Base-by-base conservation (phyloP, 1,139 yeast genomes). In the Yamadazyma atlantica region DNA sequence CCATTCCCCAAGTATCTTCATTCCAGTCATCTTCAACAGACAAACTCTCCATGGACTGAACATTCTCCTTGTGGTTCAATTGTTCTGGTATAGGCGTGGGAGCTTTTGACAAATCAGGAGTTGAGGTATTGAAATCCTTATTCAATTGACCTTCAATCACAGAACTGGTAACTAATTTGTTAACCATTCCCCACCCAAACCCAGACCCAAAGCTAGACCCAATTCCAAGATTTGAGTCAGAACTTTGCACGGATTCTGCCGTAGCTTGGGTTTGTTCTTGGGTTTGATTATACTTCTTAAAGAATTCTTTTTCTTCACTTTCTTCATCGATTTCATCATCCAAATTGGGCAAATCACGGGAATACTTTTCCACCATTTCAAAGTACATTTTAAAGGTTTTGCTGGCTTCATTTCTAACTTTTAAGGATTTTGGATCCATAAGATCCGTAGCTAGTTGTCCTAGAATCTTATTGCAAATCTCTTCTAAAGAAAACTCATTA, bases 381-480 rank as follows among this genome's bases (percentile, higher is more conserved):
- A 88, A 72, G 53, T 84, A 86, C 24, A 75, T 46, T 27, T 80
- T 79, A 53, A 89, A 82, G 0, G 88, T 72, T 35, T 70, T 62
- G 46, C 78, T 78, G 0, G 97, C 95, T 51, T 84, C 87, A 1
- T 60, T 59, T 39, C 97, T 69, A 1, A 90, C 92, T 38, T 77
- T 73, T n/a, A 46, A 45, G 1, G 78, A 71, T 40, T 83, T 82
- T 39, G 69, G 74, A 56, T 92, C 98, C 60, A 92, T 73, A 42
- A 92, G 66, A 0, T 92, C 79, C 1, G 94, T 87, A 0, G 96
- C 90, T 42, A 92, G 74, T 5, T 89, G 88, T 0, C 96, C 94
- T 43, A 92, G 62, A n/a, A 90, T 76, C 54, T 84, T 86, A 25
- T 82, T 78, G 44, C 96, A 86, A 39, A 89, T 82, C 37, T 89